phyloP scores from a whole-genome alignment of 805 yeast genomes.

The Pichia phayaonensis region DNA sequence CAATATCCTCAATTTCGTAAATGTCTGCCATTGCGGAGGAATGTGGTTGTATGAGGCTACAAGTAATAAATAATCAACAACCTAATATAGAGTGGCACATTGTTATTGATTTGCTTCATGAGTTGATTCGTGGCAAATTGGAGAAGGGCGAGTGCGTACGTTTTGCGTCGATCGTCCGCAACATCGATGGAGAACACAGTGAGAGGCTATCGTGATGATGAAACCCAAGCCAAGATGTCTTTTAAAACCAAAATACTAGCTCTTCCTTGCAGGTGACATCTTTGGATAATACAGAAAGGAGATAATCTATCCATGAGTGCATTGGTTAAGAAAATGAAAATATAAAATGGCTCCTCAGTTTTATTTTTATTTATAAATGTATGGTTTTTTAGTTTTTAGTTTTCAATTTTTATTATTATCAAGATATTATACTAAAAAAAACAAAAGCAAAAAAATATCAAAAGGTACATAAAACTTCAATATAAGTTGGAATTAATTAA shows the following conservation, averaged over 20 bases:
- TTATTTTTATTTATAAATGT: too few species aligned
- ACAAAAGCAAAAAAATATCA: not conserved
- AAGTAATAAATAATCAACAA: not conserved
- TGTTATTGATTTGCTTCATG: not conserved
- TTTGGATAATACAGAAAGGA: too few species aligned
- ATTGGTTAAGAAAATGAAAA: too few species aligned
- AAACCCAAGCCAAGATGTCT: too few species aligned
- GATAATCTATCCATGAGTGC: too few species aligned
- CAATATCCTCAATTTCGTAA: constrained; percentile 52
- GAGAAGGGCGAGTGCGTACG: not conserved
- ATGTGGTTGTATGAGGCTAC: not conserved
- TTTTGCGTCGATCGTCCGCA: not conserved
- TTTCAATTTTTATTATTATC: not conserved
- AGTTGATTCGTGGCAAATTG: not conserved
- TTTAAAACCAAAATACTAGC: too few species aligned
- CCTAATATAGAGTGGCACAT: not conserved
- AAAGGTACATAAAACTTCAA: not conserved
- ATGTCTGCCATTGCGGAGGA: constrained; percentile 34
- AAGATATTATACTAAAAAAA: not conserved
- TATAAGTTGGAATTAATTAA: not conserved
- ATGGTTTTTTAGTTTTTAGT: not conserved
- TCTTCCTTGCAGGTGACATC: too few species aligned
- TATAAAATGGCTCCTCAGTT: too few species aligned
- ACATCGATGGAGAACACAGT: not conserved
- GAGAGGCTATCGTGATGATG: too few species aligned